Percentiles rank a stretch among this genome's conserved stretches.
Evolutionary conservation across 2,329 filamentous ascomycete genomes (phyloP).

Genomic region (Bipolaris gigantea): DNA sequence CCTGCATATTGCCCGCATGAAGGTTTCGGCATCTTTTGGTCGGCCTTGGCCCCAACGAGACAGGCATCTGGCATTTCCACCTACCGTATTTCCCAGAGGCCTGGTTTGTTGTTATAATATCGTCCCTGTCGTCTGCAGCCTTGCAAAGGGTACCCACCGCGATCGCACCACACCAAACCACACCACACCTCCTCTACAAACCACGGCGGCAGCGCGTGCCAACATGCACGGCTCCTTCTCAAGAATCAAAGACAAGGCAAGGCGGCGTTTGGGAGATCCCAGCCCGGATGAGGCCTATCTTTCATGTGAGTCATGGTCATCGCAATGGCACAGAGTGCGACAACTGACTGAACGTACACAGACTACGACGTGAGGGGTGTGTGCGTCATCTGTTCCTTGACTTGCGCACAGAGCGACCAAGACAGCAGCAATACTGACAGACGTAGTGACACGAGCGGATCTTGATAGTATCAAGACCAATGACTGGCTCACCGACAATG

Average conservation of each 20-base stretch:
- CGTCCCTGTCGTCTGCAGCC: not conserved
- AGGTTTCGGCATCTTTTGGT: constrained; percentile 9
- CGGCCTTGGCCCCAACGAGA: constrained; percentile 12
- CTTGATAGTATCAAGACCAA: constrained; percentile 76
- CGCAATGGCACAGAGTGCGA: not conserved
- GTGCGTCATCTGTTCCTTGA: constrained; percentile 36
- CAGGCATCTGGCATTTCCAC: constrained; percentile 12
- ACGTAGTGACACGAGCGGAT: constrained; percentile 81
- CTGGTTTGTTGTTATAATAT: not conserved
- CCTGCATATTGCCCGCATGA: constrained; percentile 12
- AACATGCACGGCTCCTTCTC: constrained; percentile 28
- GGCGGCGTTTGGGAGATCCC: constrained; percentile 35
- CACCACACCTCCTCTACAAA: not conserved
- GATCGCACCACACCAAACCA: not conserved
- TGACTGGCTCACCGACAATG: constrained; percentile 97
- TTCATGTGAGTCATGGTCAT: constrained; percentile 61
- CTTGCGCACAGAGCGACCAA: constrained; percentile 4
- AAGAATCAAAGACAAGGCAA: constrained; percentile 30
- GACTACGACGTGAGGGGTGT: constrained; percentile 68
- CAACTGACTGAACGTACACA: constrained; percentile 40
- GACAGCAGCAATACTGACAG: constrained; percentile 20
- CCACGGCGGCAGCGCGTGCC: constrained; percentile 3
- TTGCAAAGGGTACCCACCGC: constrained; percentile 1
- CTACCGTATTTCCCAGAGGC: constrained; percentile 2
- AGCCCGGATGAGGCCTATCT: constrained; percentile 68